Base-by-base conservation (phyloP, 2,329 filamentous ascomycete genomes). In the Fusarium continuum region DNA sequence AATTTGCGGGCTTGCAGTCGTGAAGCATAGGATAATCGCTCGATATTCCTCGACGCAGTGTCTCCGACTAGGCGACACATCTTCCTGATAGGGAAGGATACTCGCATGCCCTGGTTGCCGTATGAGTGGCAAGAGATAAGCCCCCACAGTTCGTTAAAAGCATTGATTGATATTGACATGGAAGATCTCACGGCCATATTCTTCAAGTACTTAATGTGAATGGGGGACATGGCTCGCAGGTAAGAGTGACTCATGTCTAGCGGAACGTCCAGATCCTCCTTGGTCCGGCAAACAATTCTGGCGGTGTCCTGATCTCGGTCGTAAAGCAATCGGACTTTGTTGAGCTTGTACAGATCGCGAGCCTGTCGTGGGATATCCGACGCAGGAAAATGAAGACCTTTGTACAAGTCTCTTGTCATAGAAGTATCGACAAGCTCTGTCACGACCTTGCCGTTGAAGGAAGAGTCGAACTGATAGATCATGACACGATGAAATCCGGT, bases 121-220 rank as follows among this genome's bases (percentile, higher is more conserved):
- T 96, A 96, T 0, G 89, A 86, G 72, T 97, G 93, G 59, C 92
- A 96, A 2, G 92, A 88, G 34, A 97, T 92, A 23, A 97, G 78
- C 0, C 93, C 93, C 93, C 93, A 97, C 0, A 97, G 78, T 68
- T 96, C 90, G 66, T 85, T 83, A 68, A 96, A 95, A 0, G 91
- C 91, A 64, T 92, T 95, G 71, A 97, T 91, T 2, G 92, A 96
- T 59, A 97, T 93, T 1, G 92, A 96, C 92, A 97, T 97, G 64
- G 92, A 96, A 0, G 92, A 92, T n/a, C 92, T 87, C 1, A 96
- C 92, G 8, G 88, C 89, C 93, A 97, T 97, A 72, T 97, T 93
- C 6, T 80, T 84, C 4, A 97, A 81, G 68, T 96, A 97, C 71
- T 96, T 96, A 50, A 96, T 76, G 71, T 95, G 92, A 35, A 96